Base-by-base conservation (phyloP, 2,329 filamentous ascomycete species). In the Aspergillus sp. region DNA sequence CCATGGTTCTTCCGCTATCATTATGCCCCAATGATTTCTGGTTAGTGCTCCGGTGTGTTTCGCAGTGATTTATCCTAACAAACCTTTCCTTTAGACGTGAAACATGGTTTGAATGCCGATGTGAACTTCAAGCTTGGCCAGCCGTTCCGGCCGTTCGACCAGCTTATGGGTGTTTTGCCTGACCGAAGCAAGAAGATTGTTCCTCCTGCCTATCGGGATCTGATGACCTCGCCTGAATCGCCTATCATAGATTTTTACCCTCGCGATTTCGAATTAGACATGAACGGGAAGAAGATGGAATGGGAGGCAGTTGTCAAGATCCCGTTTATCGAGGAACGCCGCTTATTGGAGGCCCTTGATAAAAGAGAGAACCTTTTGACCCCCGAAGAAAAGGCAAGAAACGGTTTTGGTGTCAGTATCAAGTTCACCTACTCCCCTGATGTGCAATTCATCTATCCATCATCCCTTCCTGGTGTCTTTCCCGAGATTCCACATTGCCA, bases 211-310 rank as follows among this genome's bases (percentile, higher is more conserved):
- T 97, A 95, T 68, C 88, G 93, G 69, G 83, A 88, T 22, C 76
- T 98, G 43, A 98, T 98, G 93, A 96, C 89, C 1, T 87, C 87
- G 47, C 78, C 85, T 2, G 81, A 86, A 13, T 97, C 91, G 13
- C 90, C 93, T 2, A 98, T 98, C 65, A 86, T 95, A 61, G 93
- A 98, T 65, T 98, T 98, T 66, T 98, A 98, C 61, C 93, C 93
- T 2, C 82, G 91, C 59, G 93, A 98, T 60, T 98, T 98, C 61
- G 89, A 94, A 56, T 77, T 98, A 37, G 94, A 98, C 65, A 97
- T 98, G 93, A 97, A 98, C 60, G 94, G 93, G 50, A 98, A 98
- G 75, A 98, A 95, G 74, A 94, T 95, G 86, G 94, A 98, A 54
- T 98, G 93, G 93, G 93, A 98, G 66, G 93, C 93, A 23, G 91